Evolutionary conservation across 306 rosid genomes (phyloP).

Genomic region (Fragaria ananassa): DNA sequence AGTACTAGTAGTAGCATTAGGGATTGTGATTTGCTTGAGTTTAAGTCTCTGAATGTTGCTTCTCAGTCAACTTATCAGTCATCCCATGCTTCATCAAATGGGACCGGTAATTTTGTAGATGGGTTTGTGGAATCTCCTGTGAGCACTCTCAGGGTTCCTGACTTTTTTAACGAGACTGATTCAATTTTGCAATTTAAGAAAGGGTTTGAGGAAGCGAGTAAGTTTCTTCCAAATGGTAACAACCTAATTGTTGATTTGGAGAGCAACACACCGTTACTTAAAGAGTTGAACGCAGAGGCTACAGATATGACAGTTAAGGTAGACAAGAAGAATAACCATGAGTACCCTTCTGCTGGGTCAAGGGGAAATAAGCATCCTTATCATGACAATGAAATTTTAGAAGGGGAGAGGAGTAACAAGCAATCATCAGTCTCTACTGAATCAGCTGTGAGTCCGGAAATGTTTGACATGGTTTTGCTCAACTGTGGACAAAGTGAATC

Average conservation of each 20-base stretch:
- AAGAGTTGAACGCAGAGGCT: constrained; percentile 25
- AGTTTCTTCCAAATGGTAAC: constrained; percentile 34
- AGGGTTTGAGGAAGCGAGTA: constrained; percentile 38
- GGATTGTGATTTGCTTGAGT: constrained; percentile 14
- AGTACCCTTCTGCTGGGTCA: constrained; percentile 7
- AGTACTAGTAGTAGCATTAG: constrained; percentile 15
- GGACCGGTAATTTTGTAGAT: constrained; percentile 20
- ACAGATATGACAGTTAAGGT: constrained; percentile 11
- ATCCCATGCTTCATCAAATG: constrained; percentile 19
- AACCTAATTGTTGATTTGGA: constrained; percentile 14
- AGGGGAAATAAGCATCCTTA: constrained; percentile 36
- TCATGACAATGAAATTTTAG: constrained; percentile 9
- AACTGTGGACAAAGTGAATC: constrained; percentile 22
- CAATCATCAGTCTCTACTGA: constrained; percentile 26
- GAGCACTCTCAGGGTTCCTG: constrained; percentile 31
- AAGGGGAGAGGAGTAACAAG: constrained; percentile 32
- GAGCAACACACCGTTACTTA: constrained; percentile 10
- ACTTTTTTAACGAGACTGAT: constrained; percentile 21
- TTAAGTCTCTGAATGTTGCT: constrained; percentile 8
- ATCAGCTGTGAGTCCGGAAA: constrained; percentile 34
- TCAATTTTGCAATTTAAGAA: constrained; percentile 31
- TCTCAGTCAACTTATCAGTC: constrained; percentile 23
- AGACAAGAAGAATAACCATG: constrained; percentile 18
- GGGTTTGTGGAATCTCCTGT: constrained; percentile 31
- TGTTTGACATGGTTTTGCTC: constrained; percentile 32